Base-by-base conservation (phyloP, 1,139 yeast species). In the Arxiozyma bovina region DNA sequence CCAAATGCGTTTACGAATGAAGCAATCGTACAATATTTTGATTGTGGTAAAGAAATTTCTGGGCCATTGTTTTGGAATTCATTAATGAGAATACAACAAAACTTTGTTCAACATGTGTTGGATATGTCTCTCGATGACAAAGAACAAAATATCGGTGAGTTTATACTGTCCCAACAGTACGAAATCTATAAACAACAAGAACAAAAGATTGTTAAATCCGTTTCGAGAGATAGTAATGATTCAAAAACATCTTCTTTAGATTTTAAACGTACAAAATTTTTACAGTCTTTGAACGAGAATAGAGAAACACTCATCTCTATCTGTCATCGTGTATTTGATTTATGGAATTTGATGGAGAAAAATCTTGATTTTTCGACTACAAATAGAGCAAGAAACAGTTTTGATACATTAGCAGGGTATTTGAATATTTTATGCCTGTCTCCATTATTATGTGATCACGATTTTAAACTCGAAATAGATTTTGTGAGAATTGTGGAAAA, bases 11-110 rank as follows among this genome's bases (percentile, higher is more conserved):
- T 61, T 43, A 60, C 62, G 15, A 66, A 68, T 46, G 70, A 69
- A 42, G 55, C 61, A 3, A 56, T 68, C 48, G 67, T 67, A 4
- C 62, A 64, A 27, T 68, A 69, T 53, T 62, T 60, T 48, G 69
- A 66, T 43, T 55, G 61, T 15, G 62, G 61, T 22, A 52, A 63
- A 38, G 72, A 69, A 55, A 56, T 68, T 6, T 64, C 63, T 30
- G 58, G 65, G 6, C 54, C 64, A 3, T 48, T 61, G 15, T 64
- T 68, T 50, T 57, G 61, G 23, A 56, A 59, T n/a, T 48, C 61
- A 46, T 47, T 68, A 15, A 57, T 65, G 18, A 55, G 56, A 42
- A 50, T 68, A n/a, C 70, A 65, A 52, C 57, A 58, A 3, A 55
- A 61, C 5, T 45, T 63, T 22, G 55, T 60, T 7, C 54, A 53